Conservation (phyloP, 345 rosid genomes). For the Aquilaria malaccensis region DNA sequence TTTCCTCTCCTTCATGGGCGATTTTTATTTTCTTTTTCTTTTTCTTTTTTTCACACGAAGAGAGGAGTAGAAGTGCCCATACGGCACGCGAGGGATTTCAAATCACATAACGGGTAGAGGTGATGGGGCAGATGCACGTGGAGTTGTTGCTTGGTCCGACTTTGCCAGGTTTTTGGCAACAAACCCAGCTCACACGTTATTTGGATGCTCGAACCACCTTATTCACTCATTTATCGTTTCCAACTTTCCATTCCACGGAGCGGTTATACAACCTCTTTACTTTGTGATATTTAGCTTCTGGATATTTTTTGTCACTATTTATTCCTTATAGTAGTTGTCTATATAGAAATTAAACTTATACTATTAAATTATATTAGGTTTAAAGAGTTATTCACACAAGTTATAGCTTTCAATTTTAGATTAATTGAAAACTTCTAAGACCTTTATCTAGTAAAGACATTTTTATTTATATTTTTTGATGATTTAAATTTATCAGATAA, state of each 20-base stretch:
- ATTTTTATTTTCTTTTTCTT: not conserved
- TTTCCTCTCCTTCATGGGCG: not conserved
- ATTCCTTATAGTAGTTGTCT: no score
- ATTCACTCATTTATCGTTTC: not conserved
- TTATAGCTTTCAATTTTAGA: no score
- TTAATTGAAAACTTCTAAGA: no score
- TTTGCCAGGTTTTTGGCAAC: conserved; percentile 26
- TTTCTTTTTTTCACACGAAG: not conserved
- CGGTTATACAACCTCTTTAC: no score
- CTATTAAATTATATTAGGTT: no score
- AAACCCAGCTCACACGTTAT: conserved; percentile 13
- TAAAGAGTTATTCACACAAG: no score
- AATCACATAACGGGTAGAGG: not conserved
- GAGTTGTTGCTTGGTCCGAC: conserved; percentile 10
- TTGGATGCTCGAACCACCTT: conserved; percentile 3
- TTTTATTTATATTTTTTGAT: no score
- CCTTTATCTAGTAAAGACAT: no score
- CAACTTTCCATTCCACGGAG: not conserved
- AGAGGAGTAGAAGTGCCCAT: not conserved
- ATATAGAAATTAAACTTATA: no score
- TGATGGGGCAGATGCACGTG: conserved; percentile 15
- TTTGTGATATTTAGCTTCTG: no score
- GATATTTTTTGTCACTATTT: no score
- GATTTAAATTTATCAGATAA: no score
- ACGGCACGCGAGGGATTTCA: not conserved